Base-by-base conservation (phyloP, 139 green algal genomes). In the Gonium pectorale region DNA sequence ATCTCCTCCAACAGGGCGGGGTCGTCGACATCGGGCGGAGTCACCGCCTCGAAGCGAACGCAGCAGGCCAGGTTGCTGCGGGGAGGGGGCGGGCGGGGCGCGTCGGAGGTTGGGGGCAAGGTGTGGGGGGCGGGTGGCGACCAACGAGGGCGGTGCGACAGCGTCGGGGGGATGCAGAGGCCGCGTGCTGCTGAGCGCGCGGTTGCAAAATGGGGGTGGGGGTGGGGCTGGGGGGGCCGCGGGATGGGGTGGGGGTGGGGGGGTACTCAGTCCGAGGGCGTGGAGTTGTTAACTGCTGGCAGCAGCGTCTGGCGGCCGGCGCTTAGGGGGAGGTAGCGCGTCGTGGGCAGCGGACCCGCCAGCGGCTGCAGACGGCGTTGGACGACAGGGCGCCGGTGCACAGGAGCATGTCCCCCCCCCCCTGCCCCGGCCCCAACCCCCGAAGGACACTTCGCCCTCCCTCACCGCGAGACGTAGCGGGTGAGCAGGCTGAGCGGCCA, bases 401-500 rank as follows among this genome's bases (percentile, higher is more conserved):
- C 29, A 6, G 9, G 15, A 9, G 29, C 19, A 64, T n/a, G 56
- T 6, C 29, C 15, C 15, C 56, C 29, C 31, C 31, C 56, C 15
- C 15, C 56, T 6, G 19, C 6, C 56, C 56, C 22, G 31, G 19
- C 15, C 15, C 56, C 56, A 17, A 27, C 31, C 56, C 22, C 29
- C 56, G 29, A 29, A 29, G 6, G 29, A 35, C 31, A 11, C 64
- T 31, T 37, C 35, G 11, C 5, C 46, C 3, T 13, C 15, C 5
- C 73, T 7, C 62, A 86, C 67, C 85, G 78, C 29, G 72, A 81
- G 41, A 93, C 64, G 80, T 91, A 83, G 51, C 89, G 79, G 1
- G 81, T 92, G 54, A 92, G 77, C 19, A 88, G 46, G 71, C 79
- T 89, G 78, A 93, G 68, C 6, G 91, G 91, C 29, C 89, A 88